A percentile compares a stretch with the other conserved stretches of the same genome.
phyloP scores from a whole-genome alignment of 306 rosid species.

The Prunus fruticosa region DNA sequence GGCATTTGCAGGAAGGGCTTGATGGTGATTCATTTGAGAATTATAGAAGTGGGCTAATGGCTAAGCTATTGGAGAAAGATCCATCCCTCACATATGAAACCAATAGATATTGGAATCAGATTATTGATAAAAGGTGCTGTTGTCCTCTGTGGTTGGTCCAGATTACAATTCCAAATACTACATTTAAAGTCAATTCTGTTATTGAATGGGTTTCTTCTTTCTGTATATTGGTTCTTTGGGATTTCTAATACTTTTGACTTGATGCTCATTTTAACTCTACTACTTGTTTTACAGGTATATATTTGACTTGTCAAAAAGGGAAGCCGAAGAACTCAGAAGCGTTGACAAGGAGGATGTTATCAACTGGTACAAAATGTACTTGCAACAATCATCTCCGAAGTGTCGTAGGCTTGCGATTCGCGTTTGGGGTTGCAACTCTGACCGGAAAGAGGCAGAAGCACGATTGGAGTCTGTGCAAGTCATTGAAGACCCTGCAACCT shows the following conservation, averaged over 20 bases:
- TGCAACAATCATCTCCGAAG: conserved; percentile 61
- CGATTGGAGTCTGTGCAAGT: conserved; percentile 31
- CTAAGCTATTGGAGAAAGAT: conserved; percentile 90
- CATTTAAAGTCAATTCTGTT: background rate
- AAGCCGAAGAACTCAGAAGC: conserved; percentile 67
- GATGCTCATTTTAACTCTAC: conserved; percentile 11
- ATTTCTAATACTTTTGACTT: background rate
- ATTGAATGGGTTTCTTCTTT: background rate
- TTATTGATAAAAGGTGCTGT: conserved; percentile 67
- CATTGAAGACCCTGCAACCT: conserved; percentile 54
- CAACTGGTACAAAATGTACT: conserved; percentile 69
- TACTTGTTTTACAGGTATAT: conserved; percentile 56
- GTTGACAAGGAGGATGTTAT: conserved; percentile 63
- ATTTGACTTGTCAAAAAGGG: conserved; percentile 67
- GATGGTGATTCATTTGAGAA: conserved; percentile 73
- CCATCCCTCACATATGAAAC: conserved; percentile 82
- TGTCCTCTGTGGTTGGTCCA: conserved; percentile 3
- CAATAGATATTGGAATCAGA: conserved; percentile 77
- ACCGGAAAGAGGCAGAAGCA: conserved; percentile 51
- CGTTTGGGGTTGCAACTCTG: conserved; percentile 88
- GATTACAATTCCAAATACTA: background rate
- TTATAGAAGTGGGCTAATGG: conserved; percentile 72
- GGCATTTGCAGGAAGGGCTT: conserved; percentile 64
- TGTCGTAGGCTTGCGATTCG: conserved; percentile 71
- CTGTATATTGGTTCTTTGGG: background rate